Evolutionary conservation across 371 early-diverging fungal species (phyloP).

Genomic region (Mortierella sp.): DNA sequence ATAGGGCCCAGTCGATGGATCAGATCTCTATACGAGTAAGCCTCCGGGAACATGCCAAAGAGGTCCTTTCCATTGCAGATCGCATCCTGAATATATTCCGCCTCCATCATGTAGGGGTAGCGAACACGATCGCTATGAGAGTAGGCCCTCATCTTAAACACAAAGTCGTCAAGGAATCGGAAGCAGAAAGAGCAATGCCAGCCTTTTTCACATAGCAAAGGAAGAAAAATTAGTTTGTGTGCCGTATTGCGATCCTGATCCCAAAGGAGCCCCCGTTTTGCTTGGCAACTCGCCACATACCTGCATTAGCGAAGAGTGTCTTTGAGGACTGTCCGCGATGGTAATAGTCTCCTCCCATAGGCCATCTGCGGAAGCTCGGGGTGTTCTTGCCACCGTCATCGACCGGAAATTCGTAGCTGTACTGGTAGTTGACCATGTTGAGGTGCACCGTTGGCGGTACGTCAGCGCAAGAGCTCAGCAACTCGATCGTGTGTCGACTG

Average conservation of each 20-base stretch:
- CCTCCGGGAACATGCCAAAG: slow-evolving; percentile 63
- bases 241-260: too few species aligned
- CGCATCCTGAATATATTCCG: neutral
- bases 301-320: slow-evolving; percentile 62
- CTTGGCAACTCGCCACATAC: too few species aligned
- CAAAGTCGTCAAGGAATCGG: slow-evolving; percentile 4
- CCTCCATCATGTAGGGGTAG: neutral
- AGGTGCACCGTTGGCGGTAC: slow-evolving; percentile 60
- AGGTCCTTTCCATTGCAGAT: slow-evolving; percentile 21
- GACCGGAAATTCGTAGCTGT: slow-evolving; percentile 63
- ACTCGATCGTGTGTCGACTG: slow-evolving; percentile 19
- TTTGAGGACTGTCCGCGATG: slow-evolving; percentile 53
- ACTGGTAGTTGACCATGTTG: slow-evolving; percentile 61
- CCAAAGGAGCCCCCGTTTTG: too few species aligned
- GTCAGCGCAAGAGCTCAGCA: slow-evolving; percentile 54
- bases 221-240: too few species aligned
- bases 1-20: slow-evolving; percentile 55
- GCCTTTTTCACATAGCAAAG: slow-evolving; percentile 42
- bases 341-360: slow-evolving; percentile 41
- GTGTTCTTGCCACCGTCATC: slow-evolving; percentile 57
- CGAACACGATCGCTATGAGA: slow-evolving; percentile 18
- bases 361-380: slow-evolving; percentile 55
- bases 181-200: slow-evolving; percentile 18
- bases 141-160: slow-evolving; percentile 16
- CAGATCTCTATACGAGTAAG: slow-evolving; percentile 60